Conservation (phyloP, 306 rosid genomes). For the Echinosophora koreensis region DNA sequence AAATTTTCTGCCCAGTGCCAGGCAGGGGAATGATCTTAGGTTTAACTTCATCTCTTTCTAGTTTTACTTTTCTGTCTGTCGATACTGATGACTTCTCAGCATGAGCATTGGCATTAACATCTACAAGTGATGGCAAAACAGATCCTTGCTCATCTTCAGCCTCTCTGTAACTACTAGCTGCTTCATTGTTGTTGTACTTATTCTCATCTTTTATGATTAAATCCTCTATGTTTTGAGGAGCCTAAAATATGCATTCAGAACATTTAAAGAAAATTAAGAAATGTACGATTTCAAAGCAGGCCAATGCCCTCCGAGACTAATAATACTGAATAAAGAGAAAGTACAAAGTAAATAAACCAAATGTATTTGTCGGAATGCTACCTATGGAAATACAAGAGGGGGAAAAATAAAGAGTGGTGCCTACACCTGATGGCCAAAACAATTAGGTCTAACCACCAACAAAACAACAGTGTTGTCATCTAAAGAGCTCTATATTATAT, state of each 20-base stretch:
- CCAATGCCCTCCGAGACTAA: constrained; percentile 28
- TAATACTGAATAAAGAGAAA: constrained; percentile 18
- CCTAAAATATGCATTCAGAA: constrained; percentile 50
- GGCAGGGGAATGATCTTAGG: constrained; percentile 62
- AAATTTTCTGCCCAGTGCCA: constrained; percentile 72
- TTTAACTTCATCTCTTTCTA: constrained; percentile 46
- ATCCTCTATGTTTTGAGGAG: constrained; percentile 54
- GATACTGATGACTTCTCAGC: constrained; percentile 54
- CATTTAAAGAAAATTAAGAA: background rate
- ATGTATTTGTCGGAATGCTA: constrained; percentile 29
- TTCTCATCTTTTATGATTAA: constrained; percentile 55
- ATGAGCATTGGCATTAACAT: constrained; percentile 50
- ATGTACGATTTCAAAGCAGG: constrained; percentile 26
- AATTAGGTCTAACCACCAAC: background rate
- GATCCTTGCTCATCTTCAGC: constrained; percentile 52
- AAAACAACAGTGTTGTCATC: background rate
- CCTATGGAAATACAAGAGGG: constrained; percentile 11
- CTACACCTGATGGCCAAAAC: background rate
- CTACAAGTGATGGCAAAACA: constrained; percentile 51
- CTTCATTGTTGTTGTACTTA: constrained; percentile 48
- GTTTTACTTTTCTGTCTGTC: constrained; percentile 42
- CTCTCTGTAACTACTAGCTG: constrained; percentile 45
- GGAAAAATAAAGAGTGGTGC: background rate
- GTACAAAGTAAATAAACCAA: constrained; percentile 27
- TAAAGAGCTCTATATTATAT: background rate